Evolutionary conservation across 345 rosid genomes (phyloP), one percentile per base, ranked within the genome.

Genomic region (Raphanus raphanistrum): DNA sequence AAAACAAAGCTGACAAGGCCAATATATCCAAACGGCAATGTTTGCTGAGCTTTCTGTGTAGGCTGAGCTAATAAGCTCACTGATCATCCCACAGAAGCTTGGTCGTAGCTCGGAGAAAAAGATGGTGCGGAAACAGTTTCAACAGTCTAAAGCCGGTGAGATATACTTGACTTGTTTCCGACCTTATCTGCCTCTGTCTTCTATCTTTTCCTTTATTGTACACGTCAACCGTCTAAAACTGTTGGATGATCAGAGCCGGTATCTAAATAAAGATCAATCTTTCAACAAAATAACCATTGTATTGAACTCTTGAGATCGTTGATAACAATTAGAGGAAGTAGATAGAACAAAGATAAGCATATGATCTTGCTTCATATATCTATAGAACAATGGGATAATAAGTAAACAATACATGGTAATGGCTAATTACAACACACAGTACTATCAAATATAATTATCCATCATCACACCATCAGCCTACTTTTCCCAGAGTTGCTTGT

Each of bases 101-200:
- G 12, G 1, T 69, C 66, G 12, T 63, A 58, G 62, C 63, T 72
- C 8, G 27, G 48, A 67, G 74, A n/a, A n/a, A n/a, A 88, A 71
- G 74, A 92, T 90, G 97, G 88, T 80, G 48, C 89, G 87, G 66
- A 85, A 86, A 76, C 79, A 87, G 73, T 84, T 78, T 66, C 89
- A 78, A 67, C 82, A 78, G 71, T n/a, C 93, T 52, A 84, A 88
- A 79, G 87, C 88, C 27, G 93, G 93, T 88, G 59, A 16, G 26
- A 21, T n/a, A n/a, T n/a, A n/a, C n/a, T n/a, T n/a, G n/a, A n/a
- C 36, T 58, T 26, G 31, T 33, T 60, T n/a, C n/a, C n/a, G n/a
- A n/a, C n/a, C n/a, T n/a, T n/a, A n/a, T n/a, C n/a, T n/a, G n/a
- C n/a, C n/a, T n/a, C n/a, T n/a, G n/a, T n/a, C n/a, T n/a, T n/a